Conservation (phyloP, 1,139 yeast genomes). For the Blastobotrys malaysiensis region DNA sequence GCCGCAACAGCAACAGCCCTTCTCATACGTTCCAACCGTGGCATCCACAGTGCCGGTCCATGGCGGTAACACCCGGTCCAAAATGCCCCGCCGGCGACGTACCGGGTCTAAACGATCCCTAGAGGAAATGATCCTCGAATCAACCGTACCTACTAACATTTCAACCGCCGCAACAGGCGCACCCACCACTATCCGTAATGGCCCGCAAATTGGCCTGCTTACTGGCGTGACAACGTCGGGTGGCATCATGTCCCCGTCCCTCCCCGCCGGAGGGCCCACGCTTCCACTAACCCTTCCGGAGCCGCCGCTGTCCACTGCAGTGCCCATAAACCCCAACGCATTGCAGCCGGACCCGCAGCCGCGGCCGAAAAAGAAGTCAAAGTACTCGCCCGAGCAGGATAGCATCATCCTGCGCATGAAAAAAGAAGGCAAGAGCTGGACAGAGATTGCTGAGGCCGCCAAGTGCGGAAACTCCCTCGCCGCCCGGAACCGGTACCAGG, state of each 20-base stretch:
- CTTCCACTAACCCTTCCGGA: slow-evolving; percentile 29
- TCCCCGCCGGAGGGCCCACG: slow-evolving; percentile 18
- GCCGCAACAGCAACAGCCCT: slow-evolving; percentile 19
- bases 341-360: slow-evolving; percentile 39
- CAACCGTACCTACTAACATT: slow-evolving; percentile 24
- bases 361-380: slow-evolving; percentile 55
- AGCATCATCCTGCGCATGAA: slow-evolving; percentile 57
- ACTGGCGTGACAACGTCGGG: slow-evolving; percentile 14
- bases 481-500: slow-evolving; percentile 75
- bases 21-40: slow-evolving; percentile 20
- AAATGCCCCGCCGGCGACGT: slow-evolving; percentile 21
- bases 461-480: slow-evolving; percentile 66
- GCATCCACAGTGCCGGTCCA: slow-evolving; percentile 23
- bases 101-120: slow-evolving; percentile 29
- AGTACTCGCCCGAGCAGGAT: slow-evolving; percentile 66
- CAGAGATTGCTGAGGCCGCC: slow-evolving; percentile 63
- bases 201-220: slow-evolving; percentile 17
- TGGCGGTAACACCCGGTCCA: slow-evolving; percentile 12
- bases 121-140: slow-evolving; percentile 28
- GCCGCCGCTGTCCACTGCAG: slow-evolving; percentile 33
- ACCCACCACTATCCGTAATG: slow-evolving; percentile 10
- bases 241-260: slow-evolving; percentile 12
- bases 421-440: slow-evolving; percentile 63
- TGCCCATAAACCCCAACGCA: slow-evolving; percentile 34
- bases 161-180: slow-evolving; percentile 11